Percentiles rank a stretch among this genome's conserved stretches.
phyloP scores from a whole-genome alignment of 805 yeast species.

The Ogataea thermomethanolica region DNA sequence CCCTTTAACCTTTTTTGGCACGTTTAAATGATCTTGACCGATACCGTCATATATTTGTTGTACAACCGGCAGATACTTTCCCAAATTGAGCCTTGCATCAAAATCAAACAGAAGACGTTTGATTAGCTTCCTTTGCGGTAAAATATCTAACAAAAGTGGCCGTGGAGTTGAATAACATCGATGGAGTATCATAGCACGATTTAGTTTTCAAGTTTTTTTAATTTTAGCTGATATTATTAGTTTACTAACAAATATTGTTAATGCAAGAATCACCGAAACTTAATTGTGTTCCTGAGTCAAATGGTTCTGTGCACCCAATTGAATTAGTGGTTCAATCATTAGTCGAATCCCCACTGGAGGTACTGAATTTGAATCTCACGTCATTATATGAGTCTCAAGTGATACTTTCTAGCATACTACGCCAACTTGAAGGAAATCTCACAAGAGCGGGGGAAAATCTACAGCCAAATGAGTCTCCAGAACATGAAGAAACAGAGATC shows the following conservation, averaged over 20 bases:
- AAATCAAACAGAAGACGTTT: conserved; percentile 64
- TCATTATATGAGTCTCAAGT: conserved; percentile 55
- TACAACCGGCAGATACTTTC: conserved; percentile 51
- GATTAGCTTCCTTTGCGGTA: conserved; percentile 57
- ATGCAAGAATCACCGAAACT: conserved; percentile 2
- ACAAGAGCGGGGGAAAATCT: conserved; percentile 14
- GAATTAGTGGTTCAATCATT: conserved; percentile 57
- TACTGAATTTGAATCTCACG: conserved; percentile 46
- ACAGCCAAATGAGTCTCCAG: conserved; percentile 4
- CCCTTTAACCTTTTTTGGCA: conserved; percentile 40
- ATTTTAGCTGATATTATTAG: neutral
- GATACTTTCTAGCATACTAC: conserved; percentile 47
- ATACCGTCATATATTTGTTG: conserved; percentile 47
- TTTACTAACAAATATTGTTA: neutral
- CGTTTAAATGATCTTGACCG: conserved; percentile 32
- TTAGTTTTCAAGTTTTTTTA: neutral
- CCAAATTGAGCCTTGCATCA: conserved; percentile 54
- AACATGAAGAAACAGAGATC: neutral
- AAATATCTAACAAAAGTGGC: conserved; percentile 42
- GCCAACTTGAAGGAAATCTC: conserved; percentile 37
- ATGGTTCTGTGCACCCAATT: conserved; percentile 47
- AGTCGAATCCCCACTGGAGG: conserved; percentile 52
- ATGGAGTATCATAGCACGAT: neutral
- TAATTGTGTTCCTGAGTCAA: conserved; percentile 12
- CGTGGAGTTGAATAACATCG: conserved; percentile 14